Base-by-base conservation (phyloP, 495 filamentous ascomycete species). In the Cercophora sp. region DNA sequence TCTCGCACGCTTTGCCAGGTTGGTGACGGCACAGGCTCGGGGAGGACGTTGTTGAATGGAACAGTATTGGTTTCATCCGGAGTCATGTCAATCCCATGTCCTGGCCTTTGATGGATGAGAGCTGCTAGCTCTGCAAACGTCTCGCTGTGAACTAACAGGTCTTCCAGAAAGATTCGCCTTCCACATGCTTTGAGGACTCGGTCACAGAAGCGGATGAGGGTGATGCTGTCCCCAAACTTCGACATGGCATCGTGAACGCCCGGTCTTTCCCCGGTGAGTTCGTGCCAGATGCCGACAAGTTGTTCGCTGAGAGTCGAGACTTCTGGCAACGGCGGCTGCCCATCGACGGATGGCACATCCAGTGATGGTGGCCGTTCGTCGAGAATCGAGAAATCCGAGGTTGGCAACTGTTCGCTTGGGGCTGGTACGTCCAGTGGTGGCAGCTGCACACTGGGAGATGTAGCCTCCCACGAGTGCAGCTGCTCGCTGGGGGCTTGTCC, bases 151-250 rank as follows among this genome's bases (percentile, higher is more conserved):
- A 43, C 34, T 1, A 32, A 40, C 8, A 61, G 37, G 41, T 57
- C 58, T 18, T 57, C 50, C 8, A 61, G 41, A 26, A 54, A 55
- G 25, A 61, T 20, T 5, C 51, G 45, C 16, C 48, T 39, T 4
- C 51, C 55, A 1, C 46, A 39, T 1, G 11, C n/a, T 15, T 22
- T 52, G 6, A 57, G 35, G 4, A 61, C 54, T 2, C 53, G 39
- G 51, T 55, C 58, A 39, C 58, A 61, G 15, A 53, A 61, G 19
- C 58, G 55, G 23, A 61, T 50, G 18, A 61, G 32, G 23, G 54
- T 61, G 46, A 61, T 61, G 36, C 58, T 61, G 41, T 61, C 58
- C 8, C 51, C 58, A 25, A 52, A 51, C n/a, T 16, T 20, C 5
- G 48, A 34, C 3, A 61, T 26, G 34, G 24, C 34, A 32, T 57